phyloP scores from a whole-genome alignment of 2,329 filamentous ascomycete genomes.

The Monosporascus sp. region DNA sequence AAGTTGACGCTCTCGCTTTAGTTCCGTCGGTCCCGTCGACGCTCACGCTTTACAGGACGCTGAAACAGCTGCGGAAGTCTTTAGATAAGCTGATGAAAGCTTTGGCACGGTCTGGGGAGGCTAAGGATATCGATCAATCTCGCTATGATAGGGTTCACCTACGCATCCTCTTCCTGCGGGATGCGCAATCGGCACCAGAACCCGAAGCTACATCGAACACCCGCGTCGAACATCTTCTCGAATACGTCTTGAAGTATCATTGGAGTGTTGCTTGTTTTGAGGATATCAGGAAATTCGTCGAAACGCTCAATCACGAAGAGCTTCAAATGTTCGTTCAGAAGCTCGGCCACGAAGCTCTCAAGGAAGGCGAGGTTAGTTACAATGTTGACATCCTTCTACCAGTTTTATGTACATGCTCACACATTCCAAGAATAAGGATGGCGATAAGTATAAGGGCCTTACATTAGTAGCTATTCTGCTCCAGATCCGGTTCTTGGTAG shows the following conservation, averaged over 20 bases:
- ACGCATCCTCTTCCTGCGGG: conserved; percentile 5
- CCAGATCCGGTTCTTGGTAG: conserved; percentile 12
- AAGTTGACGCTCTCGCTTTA: conserved; percentile 7
- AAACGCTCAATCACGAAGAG: conserved; percentile 35
- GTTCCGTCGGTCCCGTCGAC: background rate
- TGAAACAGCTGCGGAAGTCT: conserved; percentile 10
- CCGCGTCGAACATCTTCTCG: conserved; percentile 24
- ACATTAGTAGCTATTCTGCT: conserved; percentile 8
- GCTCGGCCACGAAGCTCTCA: conserved; percentile 12
- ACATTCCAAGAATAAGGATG: conserved; percentile 6
- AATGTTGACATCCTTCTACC: background rate
- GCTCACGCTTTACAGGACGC: conserved; percentile 9
- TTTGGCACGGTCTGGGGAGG: conserved; percentile 2
- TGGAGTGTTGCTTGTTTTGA: conserved; percentile 37
- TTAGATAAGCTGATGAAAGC: conserved; percentile 10
- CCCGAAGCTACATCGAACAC: background rate
- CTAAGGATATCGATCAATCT: conserved; percentile 9
- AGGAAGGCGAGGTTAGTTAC: background rate
- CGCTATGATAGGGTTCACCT: conserved; percentile 8
- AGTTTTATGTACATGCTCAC: background rate
- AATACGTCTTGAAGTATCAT: conserved; percentile 32
- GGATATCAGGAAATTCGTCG: conserved; percentile 40
- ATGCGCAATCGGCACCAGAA: background rate
- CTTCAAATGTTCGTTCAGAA: conserved; percentile 29
- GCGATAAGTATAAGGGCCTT: conserved; percentile 6